Percentiles rank a stretch among this genome's conserved stretches.
Evolutionary conservation across 2,329 filamentous ascomycete species (phyloP).

Genomic region (Eutypella sp.): DNA sequence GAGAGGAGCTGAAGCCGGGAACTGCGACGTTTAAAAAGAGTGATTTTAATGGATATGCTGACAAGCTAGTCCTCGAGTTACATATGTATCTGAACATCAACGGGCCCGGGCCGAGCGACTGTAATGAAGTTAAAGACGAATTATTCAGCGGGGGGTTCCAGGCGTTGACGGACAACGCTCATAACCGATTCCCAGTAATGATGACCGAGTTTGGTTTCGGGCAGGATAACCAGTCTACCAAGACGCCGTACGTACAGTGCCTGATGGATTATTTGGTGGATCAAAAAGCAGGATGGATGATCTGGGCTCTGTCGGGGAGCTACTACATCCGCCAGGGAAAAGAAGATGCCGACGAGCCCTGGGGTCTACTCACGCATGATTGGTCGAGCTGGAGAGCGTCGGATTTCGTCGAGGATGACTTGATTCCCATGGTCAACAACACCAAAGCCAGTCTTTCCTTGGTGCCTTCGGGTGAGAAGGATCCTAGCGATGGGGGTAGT

Average conservation of each 20-base stretch:
- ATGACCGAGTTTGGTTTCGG: slow-evolving; percentile 51
- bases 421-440: slow-evolving; percentile 14
- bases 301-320: slow-evolving; percentile 53
- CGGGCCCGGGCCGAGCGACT: slow-evolving; percentile 34
- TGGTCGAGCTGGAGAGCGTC: slow-evolving; percentile 46
- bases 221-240: slow-evolving; percentile 40
- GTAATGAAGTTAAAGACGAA: slow-evolving; percentile 36
- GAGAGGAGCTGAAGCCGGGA: slow-evolving; percentile 40
- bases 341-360: slow-evolving; percentile 51
- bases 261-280: slow-evolving; percentile 42
- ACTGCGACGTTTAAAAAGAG: slow-evolving; percentile 36
- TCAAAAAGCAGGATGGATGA: slow-evolving; percentile 48
- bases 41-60: slow-evolving; percentile 42
- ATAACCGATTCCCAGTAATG: slow-evolving; percentile 41
- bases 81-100: slow-evolving; percentile 52
- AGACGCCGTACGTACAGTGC: slow-evolving; percentile 46
- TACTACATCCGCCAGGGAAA: slow-evolving; percentile 51
- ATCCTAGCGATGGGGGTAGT: neutral
- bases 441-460: neutral
- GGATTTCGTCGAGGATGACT: slow-evolving; percentile 31
- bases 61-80: slow-evolving; percentile 55
- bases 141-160: slow-evolving; percentile 48
- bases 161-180: slow-evolving; percentile 34
- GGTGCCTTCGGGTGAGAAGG: neutral
- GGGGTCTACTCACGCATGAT: slow-evolving; percentile 49